Percentiles rank a stretch among this genome's conserved stretches.
Evolutionary conservation across 2,329 filamentous ascomycete species (phyloP).

Genomic region (Cercospora beticola): DNA sequence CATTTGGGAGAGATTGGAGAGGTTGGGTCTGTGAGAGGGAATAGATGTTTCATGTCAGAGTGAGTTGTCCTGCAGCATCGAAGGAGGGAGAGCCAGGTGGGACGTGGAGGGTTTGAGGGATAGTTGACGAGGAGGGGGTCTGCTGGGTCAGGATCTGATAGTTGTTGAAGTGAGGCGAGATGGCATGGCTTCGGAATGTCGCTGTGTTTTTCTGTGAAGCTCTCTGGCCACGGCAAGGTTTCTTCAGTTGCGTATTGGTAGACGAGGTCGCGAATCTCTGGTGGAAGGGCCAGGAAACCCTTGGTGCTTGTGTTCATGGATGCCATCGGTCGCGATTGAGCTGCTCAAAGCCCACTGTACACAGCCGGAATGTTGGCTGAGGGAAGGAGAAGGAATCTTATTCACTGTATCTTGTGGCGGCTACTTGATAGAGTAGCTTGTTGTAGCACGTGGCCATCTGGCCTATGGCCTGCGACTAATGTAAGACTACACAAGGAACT

Average conservation of each 20-base stretch:
- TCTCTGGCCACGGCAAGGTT: not conserved
- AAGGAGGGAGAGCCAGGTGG: slow-evolving; percentile 10
- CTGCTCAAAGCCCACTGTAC: not conserved
- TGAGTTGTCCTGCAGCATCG: slow-evolving; percentile 2
- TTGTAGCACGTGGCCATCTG: not conserved
- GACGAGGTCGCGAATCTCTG: slow-evolving; percentile 14
- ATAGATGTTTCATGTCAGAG: not conserved
- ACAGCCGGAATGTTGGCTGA: not conserved
- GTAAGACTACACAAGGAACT: not conserved
- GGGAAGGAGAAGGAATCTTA: not conserved
- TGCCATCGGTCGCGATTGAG: not conserved
- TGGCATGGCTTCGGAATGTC: not conserved
- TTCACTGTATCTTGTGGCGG: not conserved
- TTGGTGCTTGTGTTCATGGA: not conserved
- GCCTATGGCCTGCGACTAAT: not conserved
- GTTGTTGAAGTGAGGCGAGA: not conserved
- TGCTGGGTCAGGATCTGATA: not conserved
- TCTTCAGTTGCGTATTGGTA: slow-evolving; percentile 3
- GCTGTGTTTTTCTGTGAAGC: not conserved
- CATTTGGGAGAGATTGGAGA: too few species aligned
- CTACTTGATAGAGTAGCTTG: not conserved
- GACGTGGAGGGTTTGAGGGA: not conserved
- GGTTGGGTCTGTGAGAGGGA: not conserved
- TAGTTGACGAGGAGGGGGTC: not conserved
- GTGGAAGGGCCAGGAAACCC: slow-evolving; percentile 8